Base-by-base conservation (phyloP, 768 basidiomycete genomes). In the Agaricus subrufescens region DNA sequence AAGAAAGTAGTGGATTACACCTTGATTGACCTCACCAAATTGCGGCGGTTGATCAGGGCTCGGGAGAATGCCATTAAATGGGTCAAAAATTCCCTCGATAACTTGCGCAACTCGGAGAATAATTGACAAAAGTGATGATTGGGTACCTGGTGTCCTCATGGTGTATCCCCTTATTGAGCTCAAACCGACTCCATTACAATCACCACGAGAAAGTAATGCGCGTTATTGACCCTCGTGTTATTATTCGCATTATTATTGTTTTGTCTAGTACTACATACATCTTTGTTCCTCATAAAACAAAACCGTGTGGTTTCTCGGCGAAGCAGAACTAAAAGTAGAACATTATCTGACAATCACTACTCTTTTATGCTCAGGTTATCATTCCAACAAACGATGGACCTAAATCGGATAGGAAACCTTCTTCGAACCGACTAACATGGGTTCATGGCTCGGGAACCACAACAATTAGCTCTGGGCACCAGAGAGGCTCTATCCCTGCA, bases 1-100 rank as follows among this genome's bases (percentile, higher is more conserved):
- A 55, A 52, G 60, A 70, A 70, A 52, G 65, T 65, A 26, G 70
- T 71, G 3, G 77, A 84, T 54, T 92, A 91, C 61, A 68, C 76
- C 9, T 66, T 60, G n/a, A 37, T 78, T 65, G 87, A 91, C 66
- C 55, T 89, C 2, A 63, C 75, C 9, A 91, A 84, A 66, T 85
- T 80, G 10, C 84, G 77, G 51, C 78, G 88, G 27, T 79, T 91
- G 30, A 75, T 91, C 25, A 77, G 75, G 51, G 88, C 88, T 0
- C 73, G 90, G 59, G 86, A 90, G 67, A 82, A 79, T 52, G 80
- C 87, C 0, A 81, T 92, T 58, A 79, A 76, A 44, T 80, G 75
- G 51, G 82, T 89, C 40, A 85, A 84, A 43, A 42, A 56, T 19
- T 44, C 54, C 10, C 39, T 56, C n/a, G 15, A 43, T n/a, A 39